These are phyloP conservation scores for Allium fistulosum DNA, from an alignment of 106 monocot species.

Conservation along the genomic window DNA sequence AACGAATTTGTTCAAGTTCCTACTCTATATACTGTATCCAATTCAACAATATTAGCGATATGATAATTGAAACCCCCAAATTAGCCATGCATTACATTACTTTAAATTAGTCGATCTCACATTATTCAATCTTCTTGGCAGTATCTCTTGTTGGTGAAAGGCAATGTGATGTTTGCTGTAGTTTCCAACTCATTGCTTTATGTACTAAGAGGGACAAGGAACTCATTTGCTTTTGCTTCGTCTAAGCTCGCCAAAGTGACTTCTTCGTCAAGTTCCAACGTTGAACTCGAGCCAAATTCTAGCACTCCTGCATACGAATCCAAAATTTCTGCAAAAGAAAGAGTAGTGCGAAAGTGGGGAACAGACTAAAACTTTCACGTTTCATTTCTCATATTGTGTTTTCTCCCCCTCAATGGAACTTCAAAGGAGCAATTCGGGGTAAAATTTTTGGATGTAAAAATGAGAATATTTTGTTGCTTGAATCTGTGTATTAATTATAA, in stretches of 20 bases:
- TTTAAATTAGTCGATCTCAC: background rate
- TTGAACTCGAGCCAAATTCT: background rate
- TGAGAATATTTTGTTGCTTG: no score
- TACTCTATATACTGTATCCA: no score
- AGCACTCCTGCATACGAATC: constrained; percentile 1
- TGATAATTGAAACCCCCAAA: no score
- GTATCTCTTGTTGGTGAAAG: constrained; percentile 72
- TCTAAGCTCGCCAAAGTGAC: constrained; percentile 9
- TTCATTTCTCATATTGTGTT: no score
- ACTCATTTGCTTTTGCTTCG: constrained; percentile 19
- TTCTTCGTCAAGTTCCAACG: background rate
- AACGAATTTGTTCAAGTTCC: no score
- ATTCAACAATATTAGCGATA: no score
- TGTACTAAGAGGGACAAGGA: constrained; percentile 42
- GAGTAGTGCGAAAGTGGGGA: constrained; percentile 74
- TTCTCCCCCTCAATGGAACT: no score
- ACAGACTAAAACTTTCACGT: constrained; percentile 37
- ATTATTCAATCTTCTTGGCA: constrained; percentile 14
- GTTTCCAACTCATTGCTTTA: constrained; percentile 61
- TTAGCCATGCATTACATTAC: no score
- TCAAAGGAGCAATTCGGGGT: no score
- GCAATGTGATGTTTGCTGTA: constrained; percentile 60
- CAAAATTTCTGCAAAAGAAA: constrained; percentile 56
- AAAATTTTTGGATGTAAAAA: no score
- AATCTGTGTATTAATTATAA: no score